Base-by-base conservation (phyloP, 805 yeast species). In the Metschnikowia lunata region DNA sequence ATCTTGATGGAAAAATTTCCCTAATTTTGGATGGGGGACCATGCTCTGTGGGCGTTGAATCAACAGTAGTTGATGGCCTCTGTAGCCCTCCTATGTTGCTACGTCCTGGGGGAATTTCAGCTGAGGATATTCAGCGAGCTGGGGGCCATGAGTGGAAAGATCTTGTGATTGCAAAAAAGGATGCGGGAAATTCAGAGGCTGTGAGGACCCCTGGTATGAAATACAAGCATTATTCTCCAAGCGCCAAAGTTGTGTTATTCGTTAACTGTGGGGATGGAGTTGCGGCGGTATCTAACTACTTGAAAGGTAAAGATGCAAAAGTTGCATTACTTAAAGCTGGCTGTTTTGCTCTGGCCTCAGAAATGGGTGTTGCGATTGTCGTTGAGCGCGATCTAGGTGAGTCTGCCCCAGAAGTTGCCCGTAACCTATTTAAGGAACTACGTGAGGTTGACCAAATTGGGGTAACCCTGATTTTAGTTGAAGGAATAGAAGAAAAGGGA, bases 171-270 rank as follows among this genome's bases (percentile, higher is more conserved):
- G 89, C 86, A 8, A 83, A 79, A 52, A 76, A 75, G 50, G 78
- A 80, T 2, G 88, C 88, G 1, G 85, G 82, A 14, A 66, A 71
- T 29, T 33, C 57, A 15, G 97, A 88, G 50, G 75, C 82, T 1
- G 95, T 85, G 0, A 76, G 85, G 54, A 93, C 99, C 0, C 99
- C 99, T 0, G 99, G 99, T 0, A 93, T 93, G 99, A 93, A 93
- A 60, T 93, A 93, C 61, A 82, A 86, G 54, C 99, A 93, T 62
- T 93, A 93, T 62, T 86, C 97, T 0, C 99, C 99, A 4, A 75
- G 76, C 1, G 96, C 97, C 0, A 80, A 76, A 46, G 98, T 93
- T 4, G 68, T 85, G 0, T 63, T 90, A 6, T 79, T 88, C 49
- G 63, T 71, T 23, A 74, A 79, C 26, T 69, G 79, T 38, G 71